A percentile compares a stretch with the other conserved stretches of the same genome.
Conservation (phyloP, 306 rosid species). For the Sindora glabra region DNA sequence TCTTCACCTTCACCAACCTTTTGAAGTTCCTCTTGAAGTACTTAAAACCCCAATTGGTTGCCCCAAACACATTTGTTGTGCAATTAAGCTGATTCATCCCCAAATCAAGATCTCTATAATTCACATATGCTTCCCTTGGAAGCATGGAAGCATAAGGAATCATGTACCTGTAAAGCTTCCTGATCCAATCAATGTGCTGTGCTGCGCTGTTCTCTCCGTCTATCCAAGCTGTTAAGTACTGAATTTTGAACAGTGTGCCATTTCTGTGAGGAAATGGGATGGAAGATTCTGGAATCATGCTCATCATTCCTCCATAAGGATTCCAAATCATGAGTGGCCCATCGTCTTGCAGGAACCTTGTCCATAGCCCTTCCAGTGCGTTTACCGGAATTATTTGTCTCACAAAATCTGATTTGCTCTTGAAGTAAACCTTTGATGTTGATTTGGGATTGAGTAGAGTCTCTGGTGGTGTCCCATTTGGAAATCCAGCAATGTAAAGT, state of each 20-base stretch:
- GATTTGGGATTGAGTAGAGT: slow-evolving; percentile 5
- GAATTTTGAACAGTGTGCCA: slow-evolving; percentile 35
- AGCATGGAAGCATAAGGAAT: slow-evolving; percentile 25
- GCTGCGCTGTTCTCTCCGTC: background rate
- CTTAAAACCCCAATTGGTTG: too few relatives aligned
- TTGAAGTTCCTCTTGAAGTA: slow-evolving; percentile 31
- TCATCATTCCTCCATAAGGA: slow-evolving; percentile 55
- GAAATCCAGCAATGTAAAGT: slow-evolving; percentile 6
- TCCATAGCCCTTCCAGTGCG: slow-evolving; percentile 32
- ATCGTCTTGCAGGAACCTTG: slow-evolving; percentile 32
- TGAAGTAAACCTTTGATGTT: slow-evolving; percentile 15
- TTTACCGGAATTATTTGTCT: slow-evolving; percentile 7
- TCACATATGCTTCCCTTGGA: slow-evolving; percentile 24
- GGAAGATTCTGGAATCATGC: slow-evolving; percentile 29
- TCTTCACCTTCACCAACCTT: slow-evolving; percentile 25
- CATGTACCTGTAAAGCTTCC: slow-evolving; percentile 24
- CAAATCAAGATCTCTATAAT: slow-evolving; percentile 38
- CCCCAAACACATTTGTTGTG: slow-evolving; percentile 35
- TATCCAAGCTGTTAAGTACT: slow-evolving; percentile 26
- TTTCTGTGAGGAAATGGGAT: slow-evolving; percentile 56
- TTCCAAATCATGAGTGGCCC: slow-evolving; percentile 24
- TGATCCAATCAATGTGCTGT: slow-evolving; percentile 15
- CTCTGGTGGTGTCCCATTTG: slow-evolving; percentile 2
- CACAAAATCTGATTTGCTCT: slow-evolving; percentile 28
- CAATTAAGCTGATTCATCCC: slow-evolving; percentile 14